Evolutionary conservation across 306 rosid genomes (phyloP).

Genomic region (Castanea crenata): DNA sequence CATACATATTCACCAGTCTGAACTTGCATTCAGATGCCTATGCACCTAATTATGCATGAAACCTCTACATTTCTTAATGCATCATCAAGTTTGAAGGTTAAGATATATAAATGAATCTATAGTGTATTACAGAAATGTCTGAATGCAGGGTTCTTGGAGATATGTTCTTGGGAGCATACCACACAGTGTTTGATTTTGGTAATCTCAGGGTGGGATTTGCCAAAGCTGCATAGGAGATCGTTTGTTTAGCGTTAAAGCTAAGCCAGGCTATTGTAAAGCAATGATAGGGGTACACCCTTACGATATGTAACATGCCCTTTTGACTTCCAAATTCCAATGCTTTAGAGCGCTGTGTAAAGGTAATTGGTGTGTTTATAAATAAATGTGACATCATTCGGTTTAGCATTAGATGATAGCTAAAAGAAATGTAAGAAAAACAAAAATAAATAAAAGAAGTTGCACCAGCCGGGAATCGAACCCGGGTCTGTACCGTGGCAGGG

Average conservation of each 20-base stretch:
- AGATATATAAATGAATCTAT: neutral
- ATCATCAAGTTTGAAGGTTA: neutral
- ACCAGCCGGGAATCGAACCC: constrained; percentile 93
- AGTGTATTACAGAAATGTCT: constrained; percentile 8
- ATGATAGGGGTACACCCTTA: neutral
- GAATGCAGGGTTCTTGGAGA: constrained; percentile 74
- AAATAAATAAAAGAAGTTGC: neutral
- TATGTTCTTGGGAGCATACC: constrained; percentile 65
- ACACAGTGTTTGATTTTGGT: constrained; percentile 69
- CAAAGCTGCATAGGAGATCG: constrained; percentile 37
- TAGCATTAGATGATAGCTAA: neutral
- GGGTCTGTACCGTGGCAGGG: constrained; percentile 58
- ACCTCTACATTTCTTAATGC: neutral
- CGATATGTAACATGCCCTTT: neutral
- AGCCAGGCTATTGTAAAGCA: neutral
- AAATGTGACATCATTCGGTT: neutral
- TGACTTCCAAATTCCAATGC: neutral
- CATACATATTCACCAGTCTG: neutral
- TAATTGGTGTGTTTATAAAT: neutral
- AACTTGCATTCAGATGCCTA: neutral
- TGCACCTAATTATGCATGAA: neutral
- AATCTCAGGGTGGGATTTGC: constrained; percentile 73
- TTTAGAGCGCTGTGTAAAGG: neutral
- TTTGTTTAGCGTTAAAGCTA: constrained; percentile 5
- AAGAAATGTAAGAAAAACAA: too few relatives aligned